Evolutionary conservation across 345 rosid species (phyloP).

Genomic region (Punica granatum): DNA sequence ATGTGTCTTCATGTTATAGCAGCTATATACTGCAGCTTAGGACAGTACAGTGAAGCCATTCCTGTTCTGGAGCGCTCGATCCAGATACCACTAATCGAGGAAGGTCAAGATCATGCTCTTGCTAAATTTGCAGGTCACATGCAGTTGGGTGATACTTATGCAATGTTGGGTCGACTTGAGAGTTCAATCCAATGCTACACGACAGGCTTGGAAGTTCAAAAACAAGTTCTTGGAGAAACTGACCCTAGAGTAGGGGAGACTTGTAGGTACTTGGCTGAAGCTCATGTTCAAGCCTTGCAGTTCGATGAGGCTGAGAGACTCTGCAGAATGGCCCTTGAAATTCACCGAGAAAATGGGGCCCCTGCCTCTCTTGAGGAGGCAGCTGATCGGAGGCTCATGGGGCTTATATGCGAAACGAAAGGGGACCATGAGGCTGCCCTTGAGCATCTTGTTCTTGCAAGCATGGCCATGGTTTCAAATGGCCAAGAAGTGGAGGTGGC

Average conservation of each 20-base stretch:
- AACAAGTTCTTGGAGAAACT: slow-evolving; percentile 63
- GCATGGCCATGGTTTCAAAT: slow-evolving; percentile 81
- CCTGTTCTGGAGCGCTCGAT: slow-evolving; percentile 70
- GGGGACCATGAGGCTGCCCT: slow-evolving; percentile 82
- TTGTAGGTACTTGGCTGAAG: slow-evolving; percentile 76
- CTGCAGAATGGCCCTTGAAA: slow-evolving; percentile 65
- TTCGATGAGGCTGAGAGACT: slow-evolving; percentile 67
- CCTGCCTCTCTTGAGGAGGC: slow-evolving; percentile 79
- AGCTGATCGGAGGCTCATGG: slow-evolving; percentile 88
- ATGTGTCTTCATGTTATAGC: slow-evolving; percentile 87
- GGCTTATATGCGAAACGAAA: slow-evolving; percentile 80
- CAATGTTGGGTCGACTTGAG: slow-evolving; percentile 83
- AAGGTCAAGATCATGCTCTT: slow-evolving; percentile 75
- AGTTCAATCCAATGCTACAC: slow-evolving; percentile 62
- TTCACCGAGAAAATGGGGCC: slow-evolving; percentile 53
- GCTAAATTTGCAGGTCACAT: slow-evolving; percentile 87
- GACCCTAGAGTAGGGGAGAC: slow-evolving; percentile 84
- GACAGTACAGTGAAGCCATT: slow-evolving; percentile 64
- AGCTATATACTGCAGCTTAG: slow-evolving; percentile 74
- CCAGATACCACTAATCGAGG: slow-evolving; percentile 55
- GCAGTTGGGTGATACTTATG: slow-evolving; percentile 93
- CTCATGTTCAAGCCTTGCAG: slow-evolving; percentile 76
- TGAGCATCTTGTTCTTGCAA: slow-evolving; percentile 84
- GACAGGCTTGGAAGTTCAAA: slow-evolving; percentile 66
- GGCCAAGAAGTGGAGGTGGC: slow-evolving; percentile 83